phyloP scores from a whole-genome alignment of 1,139 yeast genomes.

The Petasospora fabianii region DNA sequence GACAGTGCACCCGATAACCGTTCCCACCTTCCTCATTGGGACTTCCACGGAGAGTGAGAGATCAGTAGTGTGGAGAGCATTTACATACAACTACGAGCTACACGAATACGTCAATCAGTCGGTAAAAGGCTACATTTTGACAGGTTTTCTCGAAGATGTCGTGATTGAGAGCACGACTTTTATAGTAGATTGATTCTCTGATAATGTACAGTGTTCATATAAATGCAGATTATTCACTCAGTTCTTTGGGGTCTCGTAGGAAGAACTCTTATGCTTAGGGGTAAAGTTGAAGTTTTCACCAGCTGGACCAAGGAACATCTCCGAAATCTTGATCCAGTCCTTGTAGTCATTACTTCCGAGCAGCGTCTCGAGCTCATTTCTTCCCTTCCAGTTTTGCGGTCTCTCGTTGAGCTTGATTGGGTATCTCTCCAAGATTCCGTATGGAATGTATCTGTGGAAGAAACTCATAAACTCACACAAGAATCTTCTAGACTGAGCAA shows the following conservation, averaged over 20 bases:
- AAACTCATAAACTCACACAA: conserved; percentile 93
- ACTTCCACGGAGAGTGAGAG: too few species aligned
- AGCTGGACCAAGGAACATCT: conserved; percentile 89
- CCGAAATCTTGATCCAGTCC: conserved; percentile 97
- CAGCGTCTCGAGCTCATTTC: conserved; percentile 88
- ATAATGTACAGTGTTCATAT: too few species aligned
- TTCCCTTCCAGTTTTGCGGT: conserved; percentile 92
- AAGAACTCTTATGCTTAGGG: conserved; percentile 93
- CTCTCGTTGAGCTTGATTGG: conserved; percentile 92
- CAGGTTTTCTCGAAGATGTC: too few species aligned
- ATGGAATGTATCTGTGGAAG: conserved; percentile 91
- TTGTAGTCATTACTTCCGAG: conserved; percentile 79
- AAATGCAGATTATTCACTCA: too few species aligned
- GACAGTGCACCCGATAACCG: too few species aligned
- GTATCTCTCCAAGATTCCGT: conserved; percentile 82
- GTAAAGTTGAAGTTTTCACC: conserved; percentile 70
- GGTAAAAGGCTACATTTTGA: too few species aligned
- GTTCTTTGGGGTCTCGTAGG: conserved; percentile 45
- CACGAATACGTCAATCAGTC: too few species aligned
- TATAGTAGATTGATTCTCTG: too few species aligned
- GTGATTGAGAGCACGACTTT: too few species aligned
- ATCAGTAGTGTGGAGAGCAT: too few species aligned
- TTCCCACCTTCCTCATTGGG: too few species aligned
- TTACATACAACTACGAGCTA: too few species aligned
- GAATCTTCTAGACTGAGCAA: conserved; percentile 82